These are phyloP conservation scores for Leccinum boreale DNA, from an alignment of 768 basidiomycete genomes.

Conservation along the genomic window DNA sequence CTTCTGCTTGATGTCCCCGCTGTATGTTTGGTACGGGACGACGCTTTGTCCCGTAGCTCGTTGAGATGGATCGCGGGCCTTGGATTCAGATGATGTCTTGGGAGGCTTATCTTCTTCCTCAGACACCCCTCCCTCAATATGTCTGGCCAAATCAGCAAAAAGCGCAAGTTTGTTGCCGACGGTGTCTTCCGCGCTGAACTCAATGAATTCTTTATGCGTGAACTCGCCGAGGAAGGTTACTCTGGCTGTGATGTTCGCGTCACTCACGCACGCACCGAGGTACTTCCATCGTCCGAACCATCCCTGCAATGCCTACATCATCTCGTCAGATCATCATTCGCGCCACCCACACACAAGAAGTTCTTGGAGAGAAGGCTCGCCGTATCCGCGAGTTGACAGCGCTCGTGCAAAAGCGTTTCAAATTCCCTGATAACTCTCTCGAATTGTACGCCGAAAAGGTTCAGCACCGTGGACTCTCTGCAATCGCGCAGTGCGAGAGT, in stretches of 20 bases:
- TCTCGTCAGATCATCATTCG: slow-evolving; percentile 89
- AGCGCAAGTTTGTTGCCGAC: slow-evolving; percentile 97
- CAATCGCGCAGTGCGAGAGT: slow-evolving; percentile 97
- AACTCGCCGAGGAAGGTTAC: slow-evolving; percentile 99
- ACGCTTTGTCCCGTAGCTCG: neutral
- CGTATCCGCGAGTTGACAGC: slow-evolving; percentile 98
- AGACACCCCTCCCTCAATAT: slow-evolving; percentile 44
- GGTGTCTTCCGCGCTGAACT: slow-evolving; percentile 99
- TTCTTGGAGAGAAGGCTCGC: slow-evolving; percentile 98
- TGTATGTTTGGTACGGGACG: neutral
- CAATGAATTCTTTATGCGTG: slow-evolving; percentile 97
- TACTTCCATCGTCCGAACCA: slow-evolving; percentile 28
- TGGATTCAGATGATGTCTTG: slow-evolving; percentile 16
- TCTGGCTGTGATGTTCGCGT: slow-evolving; percentile 99
- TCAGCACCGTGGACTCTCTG: slow-evolving; percentile 95
- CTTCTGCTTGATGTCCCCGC: neutral
- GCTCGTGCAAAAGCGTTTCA: slow-evolving; percentile 99
- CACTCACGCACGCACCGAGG: slow-evolving; percentile 98
- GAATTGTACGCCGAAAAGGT: slow-evolving; percentile 99
- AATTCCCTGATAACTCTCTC: slow-evolving; percentile 98
- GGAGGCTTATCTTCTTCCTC: slow-evolving; percentile 18
- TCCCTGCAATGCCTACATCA: slow-evolving; percentile 1
- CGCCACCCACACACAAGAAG: slow-evolving; percentile 98
- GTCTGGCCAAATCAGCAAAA: slow-evolving; percentile 92
- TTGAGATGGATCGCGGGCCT: slow-evolving; percentile 21